Evolutionary conservation across 768 basidiomycete species (phyloP).

Genomic region (Hygrocybe coccinea): DNA sequence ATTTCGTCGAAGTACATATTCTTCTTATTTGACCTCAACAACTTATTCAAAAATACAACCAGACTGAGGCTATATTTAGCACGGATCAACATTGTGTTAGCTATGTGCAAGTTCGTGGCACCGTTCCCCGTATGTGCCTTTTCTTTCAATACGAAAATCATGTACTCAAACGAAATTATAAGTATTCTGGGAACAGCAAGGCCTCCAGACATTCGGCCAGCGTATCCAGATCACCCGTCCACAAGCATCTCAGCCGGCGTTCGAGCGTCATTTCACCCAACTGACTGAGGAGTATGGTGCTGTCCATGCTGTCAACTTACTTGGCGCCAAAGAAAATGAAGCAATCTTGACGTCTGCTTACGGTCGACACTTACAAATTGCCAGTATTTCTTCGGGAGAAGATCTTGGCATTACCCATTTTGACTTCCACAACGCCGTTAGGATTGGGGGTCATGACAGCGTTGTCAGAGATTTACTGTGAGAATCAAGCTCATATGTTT

Average conservation of each 20-base stretch:
- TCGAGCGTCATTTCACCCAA: constrained; percentile 88
- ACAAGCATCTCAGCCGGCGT: constrained; percentile 93
- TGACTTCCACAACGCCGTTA: constrained; percentile 87
- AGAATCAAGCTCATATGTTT: constrained; percentile 4
- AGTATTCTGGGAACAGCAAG: constrained; percentile 99
- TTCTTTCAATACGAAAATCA: constrained; percentile 10
- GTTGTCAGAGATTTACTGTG: constrained; percentile 71
- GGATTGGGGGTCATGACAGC: constrained; percentile 80
- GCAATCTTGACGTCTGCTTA: constrained; percentile 79
- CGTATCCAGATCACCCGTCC: constrained; percentile 94
- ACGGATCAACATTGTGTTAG: constrained; percentile 85
- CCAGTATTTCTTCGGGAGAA: constrained; percentile 57
- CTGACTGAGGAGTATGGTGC: constrained; percentile 81
- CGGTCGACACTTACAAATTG: constrained; percentile 68
- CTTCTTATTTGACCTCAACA: constrained; percentile 2
- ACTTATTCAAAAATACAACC: constrained; percentile 15
- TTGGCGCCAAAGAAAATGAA: constrained; percentile 92
- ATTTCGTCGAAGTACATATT: constrained; percentile 82
- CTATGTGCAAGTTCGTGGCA: constrained; percentile 91
- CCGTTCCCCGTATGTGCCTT: constrained; percentile 77
- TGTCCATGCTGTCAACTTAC: constrained; percentile 84
- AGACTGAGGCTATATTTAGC: constrained; percentile 90
- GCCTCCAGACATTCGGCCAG: constrained; percentile 89
- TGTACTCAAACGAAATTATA: constrained; percentile 12
- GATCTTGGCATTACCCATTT: constrained; percentile 79